phyloP scores from a whole-genome alignment of 2,329 filamentous ascomycete species.

The Alternaria angustiovoidea region DNA sequence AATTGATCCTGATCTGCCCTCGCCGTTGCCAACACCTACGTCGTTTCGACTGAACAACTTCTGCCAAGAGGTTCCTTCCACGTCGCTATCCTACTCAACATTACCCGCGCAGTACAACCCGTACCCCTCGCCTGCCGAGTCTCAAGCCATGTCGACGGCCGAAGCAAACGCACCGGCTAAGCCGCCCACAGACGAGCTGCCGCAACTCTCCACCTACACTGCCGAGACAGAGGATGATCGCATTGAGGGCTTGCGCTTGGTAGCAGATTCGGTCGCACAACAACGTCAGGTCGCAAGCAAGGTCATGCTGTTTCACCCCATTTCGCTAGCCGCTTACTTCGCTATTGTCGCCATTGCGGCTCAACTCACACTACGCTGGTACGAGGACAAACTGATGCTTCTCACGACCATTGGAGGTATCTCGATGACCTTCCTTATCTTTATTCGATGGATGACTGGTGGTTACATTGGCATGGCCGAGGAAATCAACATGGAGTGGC shows the following conservation, averaged over 20 bases:
- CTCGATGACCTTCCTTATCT: constrained; percentile 69
- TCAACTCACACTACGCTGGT: constrained; percentile 51
- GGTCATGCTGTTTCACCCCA: constrained; percentile 58
- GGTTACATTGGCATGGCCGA: constrained; percentile 72
- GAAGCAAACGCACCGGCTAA: constrained; percentile 34
- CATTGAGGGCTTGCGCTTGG: constrained; percentile 72
- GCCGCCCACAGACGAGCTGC: constrained; percentile 46
- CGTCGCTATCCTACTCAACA: constrained; percentile 56
- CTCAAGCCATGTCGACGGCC: constrained; percentile 49
- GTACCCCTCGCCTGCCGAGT: constrained; percentile 48
- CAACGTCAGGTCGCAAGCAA: constrained; percentile 74
- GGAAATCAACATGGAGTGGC: constrained; percentile 68
- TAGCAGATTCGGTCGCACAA: constrained; percentile 84
- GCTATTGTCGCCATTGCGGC: constrained; percentile 51
- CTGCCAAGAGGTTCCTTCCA: constrained; percentile 64
- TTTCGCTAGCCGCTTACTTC: constrained; percentile 50
- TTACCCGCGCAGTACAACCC: constrained; percentile 47
- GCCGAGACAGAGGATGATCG: constrained; percentile 65
- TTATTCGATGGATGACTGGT: constrained; percentile 66
- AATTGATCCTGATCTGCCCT: constrained; percentile 66
- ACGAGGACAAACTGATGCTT: constrained; percentile 63
- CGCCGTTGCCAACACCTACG: constrained; percentile 71
- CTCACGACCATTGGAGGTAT: constrained; percentile 68
- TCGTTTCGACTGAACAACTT: constrained; percentile 55
- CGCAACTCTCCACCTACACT: constrained; percentile 69